Evolutionary conservation across 345 rosid genomes (phyloP).

Genomic region (Hibiscus trionum): DNA sequence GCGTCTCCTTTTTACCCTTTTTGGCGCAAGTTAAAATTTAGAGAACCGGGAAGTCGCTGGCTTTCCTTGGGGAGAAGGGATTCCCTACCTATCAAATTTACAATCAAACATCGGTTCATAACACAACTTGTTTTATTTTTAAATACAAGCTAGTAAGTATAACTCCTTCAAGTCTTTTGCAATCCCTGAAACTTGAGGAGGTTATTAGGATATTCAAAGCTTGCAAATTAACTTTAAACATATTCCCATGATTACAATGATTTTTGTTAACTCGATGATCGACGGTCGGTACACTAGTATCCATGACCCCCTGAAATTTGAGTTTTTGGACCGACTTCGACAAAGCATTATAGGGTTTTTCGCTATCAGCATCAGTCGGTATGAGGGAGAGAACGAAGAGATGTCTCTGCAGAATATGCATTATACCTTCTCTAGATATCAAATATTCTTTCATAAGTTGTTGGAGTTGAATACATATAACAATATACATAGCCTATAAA

Average conservation of each 20-base stretch:
- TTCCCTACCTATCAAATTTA: too few relatives aligned
- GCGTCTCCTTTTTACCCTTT: slow-evolving; percentile 12
- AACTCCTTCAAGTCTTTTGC: slow-evolving; percentile 38
- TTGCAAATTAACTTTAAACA: neutral
- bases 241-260: neutral
- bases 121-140: slow-evolving; percentile 21
- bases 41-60: too few relatives aligned
- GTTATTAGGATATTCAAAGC: neutral
- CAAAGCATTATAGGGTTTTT: neutral
- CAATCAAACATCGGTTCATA: too few relatives aligned
- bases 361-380: slow-evolving; percentile 14
- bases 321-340: neutral
- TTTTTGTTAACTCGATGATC: too few relatives aligned
- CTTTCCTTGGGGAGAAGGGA: too few relatives aligned
- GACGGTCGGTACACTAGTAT: too few relatives aligned
- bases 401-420: slow-evolving; percentile 23
- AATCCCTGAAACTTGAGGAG: slow-evolving; percentile 59
- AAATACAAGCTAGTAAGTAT: slow-evolving; percentile 36
- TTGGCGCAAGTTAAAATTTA: too few relatives aligned
- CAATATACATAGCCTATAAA: slow-evolving; percentile 42
- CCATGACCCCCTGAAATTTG: neutral
- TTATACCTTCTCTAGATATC: slow-evolving; percentile 21
- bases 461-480: slow-evolving; percentile 31
- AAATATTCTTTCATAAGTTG: slow-evolving; percentile 26
- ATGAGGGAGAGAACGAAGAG: neutral